A percentile compares a stretch with the other conserved stretches of the same genome.
These are phyloP conservation scores for Dactylorhiza incarnata DNA, from an alignment of 106 monocot species.

Conservation along the genomic window DNA sequence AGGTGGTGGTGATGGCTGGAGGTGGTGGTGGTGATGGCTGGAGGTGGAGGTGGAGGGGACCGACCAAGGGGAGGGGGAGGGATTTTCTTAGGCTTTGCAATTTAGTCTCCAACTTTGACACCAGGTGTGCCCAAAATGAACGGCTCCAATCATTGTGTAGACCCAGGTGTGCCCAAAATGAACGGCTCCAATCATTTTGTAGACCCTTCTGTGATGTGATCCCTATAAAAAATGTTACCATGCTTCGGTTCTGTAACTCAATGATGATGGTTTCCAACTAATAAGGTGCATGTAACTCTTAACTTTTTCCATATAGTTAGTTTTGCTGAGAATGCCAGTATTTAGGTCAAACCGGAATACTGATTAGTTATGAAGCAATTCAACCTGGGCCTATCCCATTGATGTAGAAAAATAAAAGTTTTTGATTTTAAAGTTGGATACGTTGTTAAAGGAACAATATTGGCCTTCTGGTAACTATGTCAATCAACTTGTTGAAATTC, in stretches of 20 bases:
- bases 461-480: neutral
- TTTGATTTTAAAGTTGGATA: neutral
- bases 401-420: neutral
- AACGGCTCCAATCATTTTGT: no score
- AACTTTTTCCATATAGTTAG: neutral
- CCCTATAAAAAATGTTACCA: neutral
- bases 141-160: no score
- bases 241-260: neutral
- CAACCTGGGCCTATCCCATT: neutral
- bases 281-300: neutral
- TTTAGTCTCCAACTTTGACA: no score
- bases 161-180: no score
- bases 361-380: neutral
- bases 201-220: no score
- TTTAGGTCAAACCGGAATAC: neutral
- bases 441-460: neutral
- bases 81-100: no score
- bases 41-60: no score
- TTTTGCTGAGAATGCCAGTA: neutral
- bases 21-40: no score
- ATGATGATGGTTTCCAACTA: neutral
- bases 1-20: no score
- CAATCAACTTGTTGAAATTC: neutral
- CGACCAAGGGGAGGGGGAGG: no score
- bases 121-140: no score